Conservation (phyloP, 331 rosid genomes). For the Cydonia oblonga region DNA sequence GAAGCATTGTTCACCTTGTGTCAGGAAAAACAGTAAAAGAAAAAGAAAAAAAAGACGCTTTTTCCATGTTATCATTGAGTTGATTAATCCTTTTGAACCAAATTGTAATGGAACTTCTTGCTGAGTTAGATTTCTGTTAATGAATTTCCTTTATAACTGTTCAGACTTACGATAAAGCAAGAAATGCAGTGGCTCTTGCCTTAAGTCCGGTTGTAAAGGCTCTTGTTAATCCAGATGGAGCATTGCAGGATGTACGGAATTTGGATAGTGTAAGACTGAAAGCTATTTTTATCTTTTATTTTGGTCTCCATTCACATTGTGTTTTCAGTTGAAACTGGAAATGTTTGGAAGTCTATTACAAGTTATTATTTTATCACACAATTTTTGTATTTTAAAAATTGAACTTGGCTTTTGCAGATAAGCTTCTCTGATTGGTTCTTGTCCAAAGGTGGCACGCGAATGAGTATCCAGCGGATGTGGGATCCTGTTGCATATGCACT, state of each 20-base stretch:
- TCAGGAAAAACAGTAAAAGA: not conserved
- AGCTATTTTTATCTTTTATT: not conserved
- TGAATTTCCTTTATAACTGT: not conserved
- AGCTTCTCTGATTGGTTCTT: slow-evolving; percentile 99
- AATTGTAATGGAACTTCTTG: not conserved
- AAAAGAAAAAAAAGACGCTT: not conserved
- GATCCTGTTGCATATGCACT: slow-evolving; percentile 99
- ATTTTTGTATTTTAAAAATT: not conserved
- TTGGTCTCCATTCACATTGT: not conserved
- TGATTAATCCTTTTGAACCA: not conserved
- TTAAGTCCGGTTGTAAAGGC: slow-evolving; percentile 96
- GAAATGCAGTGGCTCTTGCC: slow-evolving; percentile 94
- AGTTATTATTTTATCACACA: not conserved
- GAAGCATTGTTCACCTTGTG: not conserved
- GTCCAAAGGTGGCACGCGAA: slow-evolving; percentile 96
- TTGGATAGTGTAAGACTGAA: slow-evolving; percentile 69
- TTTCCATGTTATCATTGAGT: not conserved
- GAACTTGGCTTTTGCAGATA: slow-evolving; percentile 37
- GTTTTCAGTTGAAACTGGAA: not conserved
- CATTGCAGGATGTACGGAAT: slow-evolving; percentile 74
- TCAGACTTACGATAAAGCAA: slow-evolving; percentile 91
- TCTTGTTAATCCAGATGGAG: slow-evolving; percentile 93
- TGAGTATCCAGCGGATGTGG: slow-evolving; percentile 85
- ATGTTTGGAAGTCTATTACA: not conserved
- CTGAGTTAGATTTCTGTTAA: not conserved